phyloP scores from a whole-genome alignment of 2,329 filamentous ascomycete species.

The Huntiella bhutanensis region DNA sequence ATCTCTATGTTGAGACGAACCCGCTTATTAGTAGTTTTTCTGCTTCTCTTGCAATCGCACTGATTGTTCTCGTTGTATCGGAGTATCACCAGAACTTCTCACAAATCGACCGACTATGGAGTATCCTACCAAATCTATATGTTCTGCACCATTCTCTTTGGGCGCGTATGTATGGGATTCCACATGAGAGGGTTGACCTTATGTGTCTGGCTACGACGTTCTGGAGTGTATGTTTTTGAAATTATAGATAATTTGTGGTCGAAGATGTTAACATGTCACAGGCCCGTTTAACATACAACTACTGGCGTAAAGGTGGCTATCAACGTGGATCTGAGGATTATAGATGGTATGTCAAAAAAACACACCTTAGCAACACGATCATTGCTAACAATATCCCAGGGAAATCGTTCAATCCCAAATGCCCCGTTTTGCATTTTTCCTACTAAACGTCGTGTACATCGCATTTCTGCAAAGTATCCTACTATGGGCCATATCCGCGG shows the following conservation, averaged over 20 bases:
- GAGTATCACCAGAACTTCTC: conserved; percentile 89
- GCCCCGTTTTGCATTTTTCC: conserved; percentile 44
- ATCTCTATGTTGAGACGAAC: conserved; percentile 70
- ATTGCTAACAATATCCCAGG: conserved; percentile 24
- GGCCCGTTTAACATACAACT: conserved; percentile 81
- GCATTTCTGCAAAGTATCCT: conserved; percentile 66
- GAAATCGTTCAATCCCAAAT: conserved; percentile 50
- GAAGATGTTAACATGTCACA: conserved; percentile 18
- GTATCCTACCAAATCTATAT: conserved; percentile 71
- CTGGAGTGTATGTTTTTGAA: conserved; percentile 52
- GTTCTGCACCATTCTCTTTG: conserved; percentile 71
- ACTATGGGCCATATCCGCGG: conserved; percentile 54
- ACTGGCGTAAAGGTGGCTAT: conserved; percentile 91
- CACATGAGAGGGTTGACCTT: conserved; percentile 52
- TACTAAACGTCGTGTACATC: conserved; percentile 85
- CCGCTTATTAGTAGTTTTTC: conserved; percentile 61
- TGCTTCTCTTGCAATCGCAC: conserved; percentile 50
- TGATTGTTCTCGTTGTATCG: conserved; percentile 53
- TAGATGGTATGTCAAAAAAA: conserved; percentile 39
- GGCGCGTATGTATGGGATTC: conserved; percentile 55
- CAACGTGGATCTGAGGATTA: conserved; percentile 82
- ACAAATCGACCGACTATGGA: conserved; percentile 91
- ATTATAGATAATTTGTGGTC: background rate
- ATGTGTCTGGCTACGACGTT: conserved; percentile 49
- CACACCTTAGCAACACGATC: too few relatives aligned